These are phyloP conservation scores for Glycine tomentella DNA, from an alignment of 306 rosid species.

Conservation along the genomic window DNA sequence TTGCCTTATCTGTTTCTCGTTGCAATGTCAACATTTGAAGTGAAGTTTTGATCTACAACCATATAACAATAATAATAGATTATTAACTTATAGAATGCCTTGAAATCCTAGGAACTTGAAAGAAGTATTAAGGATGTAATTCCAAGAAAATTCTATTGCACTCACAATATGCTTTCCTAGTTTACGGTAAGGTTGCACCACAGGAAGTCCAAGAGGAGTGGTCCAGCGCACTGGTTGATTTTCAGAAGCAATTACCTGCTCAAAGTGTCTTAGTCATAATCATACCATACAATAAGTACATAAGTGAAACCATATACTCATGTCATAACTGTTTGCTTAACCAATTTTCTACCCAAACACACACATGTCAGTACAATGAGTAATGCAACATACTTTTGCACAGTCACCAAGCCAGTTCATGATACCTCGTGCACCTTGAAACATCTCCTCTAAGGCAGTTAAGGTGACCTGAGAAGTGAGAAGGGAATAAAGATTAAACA, in stretches of 20 bases:
- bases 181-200: constrained; percentile 94
- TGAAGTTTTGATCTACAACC: constrained; percentile 87
- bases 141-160: constrained; percentile 41
- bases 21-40: constrained; percentile 82
- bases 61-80: constrained; percentile 30
- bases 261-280: constrained; percentile 44
- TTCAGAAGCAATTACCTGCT: constrained; percentile 87
- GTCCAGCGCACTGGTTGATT: constrained; percentile 92
- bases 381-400: constrained; percentile 75
- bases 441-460: constrained; percentile 94
- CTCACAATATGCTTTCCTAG: constrained; percentile 79
- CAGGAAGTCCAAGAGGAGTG: constrained; percentile 98
- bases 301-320: too few species aligned
- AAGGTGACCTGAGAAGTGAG: constrained; percentile 79
- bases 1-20: constrained; percentile 87
- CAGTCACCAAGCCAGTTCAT: constrained; percentile 97
- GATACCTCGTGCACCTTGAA: constrained; percentile 90
- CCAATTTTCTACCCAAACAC: too few species aligned
- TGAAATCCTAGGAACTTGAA: constrained; percentile 12
- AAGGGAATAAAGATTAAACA: constrained; percentile 44
- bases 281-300: not conserved
- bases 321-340: too few species aligned
- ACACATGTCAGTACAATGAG: constrained; percentile 6
- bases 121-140: constrained; percentile 18
- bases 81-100: constrained; percentile 27